Evolutionary conservation across 176 grass and related monocot genomes (phyloP).

Genomic region (Microstegium vimineum): DNA sequence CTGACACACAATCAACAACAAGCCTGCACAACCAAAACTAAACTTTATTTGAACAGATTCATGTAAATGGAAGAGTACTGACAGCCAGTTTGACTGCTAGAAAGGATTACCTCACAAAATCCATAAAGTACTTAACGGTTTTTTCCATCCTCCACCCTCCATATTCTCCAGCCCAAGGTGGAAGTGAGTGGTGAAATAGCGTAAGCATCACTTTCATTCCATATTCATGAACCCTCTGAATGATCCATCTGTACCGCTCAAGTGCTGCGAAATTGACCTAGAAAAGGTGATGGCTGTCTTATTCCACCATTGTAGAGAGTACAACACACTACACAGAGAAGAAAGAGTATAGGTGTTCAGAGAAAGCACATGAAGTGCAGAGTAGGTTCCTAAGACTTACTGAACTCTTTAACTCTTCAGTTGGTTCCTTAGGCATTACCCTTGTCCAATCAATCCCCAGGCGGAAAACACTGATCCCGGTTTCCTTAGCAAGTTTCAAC

Average conservation of each 20-base stretch:
- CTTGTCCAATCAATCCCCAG: constrained; percentile 95
- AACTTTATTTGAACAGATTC: not conserved
- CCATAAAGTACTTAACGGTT: constrained; percentile 78
- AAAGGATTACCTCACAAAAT: constrained; percentile 71
- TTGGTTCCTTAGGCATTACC: constrained; percentile 76
- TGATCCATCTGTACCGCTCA: constrained; percentile 87
- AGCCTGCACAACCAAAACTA: constrained; percentile 52
- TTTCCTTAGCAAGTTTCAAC: constrained; percentile 87
- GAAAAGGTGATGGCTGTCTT: constrained; percentile 13
- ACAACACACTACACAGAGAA: constrained; percentile 9
- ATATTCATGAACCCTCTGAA: constrained; percentile 68
- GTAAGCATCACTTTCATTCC: constrained; percentile 99
- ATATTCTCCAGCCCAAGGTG: constrained; percentile 94
- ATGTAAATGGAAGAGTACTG: constrained; percentile 7
- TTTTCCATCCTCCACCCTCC: constrained; percentile 95
- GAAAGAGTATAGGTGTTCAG: not conserved
- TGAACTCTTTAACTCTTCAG: constrained; percentile 44
- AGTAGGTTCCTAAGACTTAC: constrained; percentile 42
- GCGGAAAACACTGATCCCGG: constrained; percentile 69
- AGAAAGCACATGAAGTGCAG: constrained; percentile 6
- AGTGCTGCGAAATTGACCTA: constrained; percentile 95
- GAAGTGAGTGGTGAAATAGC: constrained; percentile 87
- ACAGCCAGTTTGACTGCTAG: not conserved
- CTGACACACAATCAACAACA: constrained; percentile 75
- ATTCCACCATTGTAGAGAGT: constrained; percentile 13